Base-by-base conservation (phyloP, 305 asterid species). In the Ruellia speciosa region DNA sequence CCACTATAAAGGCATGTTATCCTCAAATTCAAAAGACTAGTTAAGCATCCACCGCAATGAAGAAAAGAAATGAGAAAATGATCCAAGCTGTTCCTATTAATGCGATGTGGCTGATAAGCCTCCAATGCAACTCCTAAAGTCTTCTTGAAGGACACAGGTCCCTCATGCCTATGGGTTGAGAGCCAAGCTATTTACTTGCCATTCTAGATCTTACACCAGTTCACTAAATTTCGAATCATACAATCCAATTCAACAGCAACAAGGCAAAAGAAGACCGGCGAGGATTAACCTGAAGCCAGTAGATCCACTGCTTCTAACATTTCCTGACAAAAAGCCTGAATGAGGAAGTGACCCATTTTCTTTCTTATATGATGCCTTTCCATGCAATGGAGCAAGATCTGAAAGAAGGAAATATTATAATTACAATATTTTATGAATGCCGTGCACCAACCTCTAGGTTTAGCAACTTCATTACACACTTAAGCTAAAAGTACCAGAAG, bases 331-430 rank as follows among this genome's bases (percentile, higher is more conserved):
- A 16, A 81, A 70, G 52, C 75, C 81, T 33, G 80, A 53, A 65
- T 75, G 52, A 45, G 77, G 58, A 72, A 55, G 49, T 19, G 90
- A 74, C 50, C 83, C 94, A 67, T 79, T 80, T 52, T 87, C 97
- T 80, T 82, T 90, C 79, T 74, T 83, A 77, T 75, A 76, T 16
- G 80, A 68, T 9, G 85, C 55, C 72, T 69, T 85, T 13, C 82
- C 88, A 47, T 78, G 81, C 56, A 66, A 63, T 54, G 75, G 53
- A 71, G 70, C 75, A 60, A 86, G 59, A 62, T 90, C 96, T 90
- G 80, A 34, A n/a, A 46, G 47, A 69, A 35, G 40, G 66, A 56
- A 53, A 43, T 43, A 11, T 6, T 10, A 43, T 14, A 7, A 37
- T 37, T 6, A 7, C 12, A 6, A 5, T 43, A 14, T 43, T 43